These are phyloP conservation scores for Apiotrichum sp. DNA, from an alignment of 1,284 basidiomycete species.

Conservation along the genomic window DNA sequence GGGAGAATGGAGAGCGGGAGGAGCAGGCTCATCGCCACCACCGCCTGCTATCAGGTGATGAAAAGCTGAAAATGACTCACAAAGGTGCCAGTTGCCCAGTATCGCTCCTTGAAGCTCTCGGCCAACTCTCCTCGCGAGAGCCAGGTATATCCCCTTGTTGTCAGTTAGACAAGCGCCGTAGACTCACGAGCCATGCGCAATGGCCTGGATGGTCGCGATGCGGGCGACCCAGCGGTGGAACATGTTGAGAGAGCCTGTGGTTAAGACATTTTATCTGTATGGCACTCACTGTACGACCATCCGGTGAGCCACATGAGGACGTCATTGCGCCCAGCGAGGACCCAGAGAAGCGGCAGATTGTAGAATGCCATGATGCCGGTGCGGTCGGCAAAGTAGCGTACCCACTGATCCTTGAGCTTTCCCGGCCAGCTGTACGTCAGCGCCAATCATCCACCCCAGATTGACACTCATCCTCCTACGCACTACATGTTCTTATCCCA, in stretches of 20 bases:
- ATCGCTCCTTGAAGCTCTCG: slow-evolving; percentile 10
- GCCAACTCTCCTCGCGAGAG: slow-evolving; percentile 8
- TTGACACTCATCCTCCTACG: not conserved
- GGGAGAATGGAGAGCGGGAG: slow-evolving; percentile 21
- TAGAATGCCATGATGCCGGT: slow-evolving; percentile 24
- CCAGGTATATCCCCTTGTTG: slow-evolving; percentile 12
- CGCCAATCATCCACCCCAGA: not conserved
- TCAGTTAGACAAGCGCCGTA: not conserved
- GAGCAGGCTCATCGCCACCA: slow-evolving; percentile 16
- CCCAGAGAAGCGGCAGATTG: slow-evolving; percentile 24
- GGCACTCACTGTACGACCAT: slow-evolving; percentile 28
- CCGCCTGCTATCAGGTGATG: slow-evolving; percentile 4
- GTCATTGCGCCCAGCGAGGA: slow-evolving; percentile 25
- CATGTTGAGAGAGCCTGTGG: slow-evolving; percentile 12
- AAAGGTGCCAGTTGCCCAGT: slow-evolving; percentile 23
- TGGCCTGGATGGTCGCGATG: slow-evolving; percentile 19
- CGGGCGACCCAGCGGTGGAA: slow-evolving; percentile 30
- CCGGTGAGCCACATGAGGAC: slow-evolving; percentile 30
- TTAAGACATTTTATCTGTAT: not conserved
- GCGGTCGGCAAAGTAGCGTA: slow-evolving; percentile 20
- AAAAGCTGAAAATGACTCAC: no score
- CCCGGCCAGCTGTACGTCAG: not conserved
- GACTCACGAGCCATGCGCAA: slow-evolving; percentile 22
- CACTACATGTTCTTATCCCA: slow-evolving; percentile 36
- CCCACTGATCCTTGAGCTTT: slow-evolving; percentile 5